Percentiles rank a stretch among this genome's conserved stretches.
These are phyloP conservation scores for Posidonia oceanica DNA, from an alignment of 116 monocot species.

Conservation along the genomic window DNA sequence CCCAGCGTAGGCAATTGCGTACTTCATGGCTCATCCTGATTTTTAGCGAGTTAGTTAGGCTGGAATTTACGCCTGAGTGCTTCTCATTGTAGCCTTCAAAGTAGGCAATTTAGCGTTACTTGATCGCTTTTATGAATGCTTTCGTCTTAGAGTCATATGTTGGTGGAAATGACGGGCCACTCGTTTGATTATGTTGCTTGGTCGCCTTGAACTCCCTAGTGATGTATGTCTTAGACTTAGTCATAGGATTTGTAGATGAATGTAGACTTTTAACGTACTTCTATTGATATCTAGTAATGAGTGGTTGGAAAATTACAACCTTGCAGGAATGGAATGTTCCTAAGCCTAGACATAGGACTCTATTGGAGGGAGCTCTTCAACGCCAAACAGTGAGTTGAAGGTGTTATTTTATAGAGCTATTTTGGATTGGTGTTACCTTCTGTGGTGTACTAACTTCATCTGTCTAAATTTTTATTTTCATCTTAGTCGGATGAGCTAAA, in stretches of 20 bases:
- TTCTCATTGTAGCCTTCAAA: too few relatives aligned
- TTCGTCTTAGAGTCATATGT: too few relatives aligned
- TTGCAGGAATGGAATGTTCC: conserved; percentile 93
- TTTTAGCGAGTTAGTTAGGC: too few relatives aligned
- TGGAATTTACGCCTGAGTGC: too few relatives aligned
- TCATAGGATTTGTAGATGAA: neutral
- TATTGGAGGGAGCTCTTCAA: conserved; percentile 54
- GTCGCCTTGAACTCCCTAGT: too few relatives aligned
- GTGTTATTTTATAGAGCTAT: neutral
- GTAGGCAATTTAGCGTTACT: too few relatives aligned
- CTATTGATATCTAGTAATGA: neutral
- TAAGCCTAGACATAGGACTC: conserved; percentile 62
- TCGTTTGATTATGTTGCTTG: too few relatives aligned
- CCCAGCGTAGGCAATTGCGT: too few relatives aligned
- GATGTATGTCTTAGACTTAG: too few relatives aligned
- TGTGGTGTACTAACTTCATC: neutral
- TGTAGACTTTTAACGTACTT: neutral
- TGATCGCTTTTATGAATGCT: too few relatives aligned
- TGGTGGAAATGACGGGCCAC: too few relatives aligned
- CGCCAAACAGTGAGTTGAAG: conserved; percentile 23
- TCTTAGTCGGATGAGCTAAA: conserved; percentile 41
- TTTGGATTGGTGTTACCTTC: neutral
- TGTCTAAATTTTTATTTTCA: conserved; percentile 1
- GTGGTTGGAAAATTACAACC: neutral
- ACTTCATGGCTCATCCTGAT: too few relatives aligned